A percentile compares a stretch with the other conserved stretches of the same genome.
These are phyloP conservation scores for Wallemia mellicola DNA, from an alignment of 1,284 basidiomycete genomes.

Conservation along the genomic window DNA sequence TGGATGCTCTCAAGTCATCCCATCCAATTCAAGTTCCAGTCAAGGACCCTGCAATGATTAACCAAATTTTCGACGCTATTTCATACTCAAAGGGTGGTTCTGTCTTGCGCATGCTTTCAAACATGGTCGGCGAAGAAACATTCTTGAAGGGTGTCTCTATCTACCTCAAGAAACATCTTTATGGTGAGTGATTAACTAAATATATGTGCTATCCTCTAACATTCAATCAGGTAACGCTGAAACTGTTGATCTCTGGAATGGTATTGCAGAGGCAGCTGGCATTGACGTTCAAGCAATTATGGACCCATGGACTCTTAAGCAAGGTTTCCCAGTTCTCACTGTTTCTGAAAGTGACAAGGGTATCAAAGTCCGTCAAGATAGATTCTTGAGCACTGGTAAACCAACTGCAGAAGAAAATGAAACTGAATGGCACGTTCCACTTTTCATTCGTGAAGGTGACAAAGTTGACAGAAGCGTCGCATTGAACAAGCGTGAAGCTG, in stretches of 20 bases:
- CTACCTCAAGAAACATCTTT: conserved; percentile 38
- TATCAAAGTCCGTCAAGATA: conserved; percentile 54
- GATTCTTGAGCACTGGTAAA: conserved; percentile 65
- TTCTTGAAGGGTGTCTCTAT: conserved; percentile 66
- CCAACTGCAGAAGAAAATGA: conserved; percentile 55
- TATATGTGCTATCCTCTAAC: conserved; percentile 13
- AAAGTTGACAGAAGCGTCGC: conserved; percentile 30
- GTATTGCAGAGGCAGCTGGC: conserved; percentile 48
- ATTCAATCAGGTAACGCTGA: conserved; percentile 56
- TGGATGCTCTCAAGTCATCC: conserved; percentile 70
- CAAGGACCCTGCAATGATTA: conserved; percentile 58
- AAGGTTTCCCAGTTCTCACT: conserved; percentile 23
- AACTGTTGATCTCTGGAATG: conserved; percentile 68
- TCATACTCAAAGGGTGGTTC: conserved; percentile 68
- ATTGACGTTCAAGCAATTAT: conserved; percentile 53
- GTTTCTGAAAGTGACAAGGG: conserved; percentile 45
- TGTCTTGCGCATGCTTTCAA: conserved; percentile 77
- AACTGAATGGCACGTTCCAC: conserved; percentile 35
- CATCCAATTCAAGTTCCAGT: conserved; percentile 86
- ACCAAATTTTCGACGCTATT: conserved; percentile 57
- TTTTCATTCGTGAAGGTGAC: conserved; percentile 1
- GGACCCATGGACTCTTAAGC: conserved; percentile 75
- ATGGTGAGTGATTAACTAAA: conserved; percentile 13
- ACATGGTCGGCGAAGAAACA: conserved; percentile 60
- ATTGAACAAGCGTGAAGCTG: conserved; percentile 37